These are phyloP conservation scores for Trichoderma asperellum DNA, from an alignment of 2,329 filamentous ascomycete species.

Conservation along the genomic window DNA sequence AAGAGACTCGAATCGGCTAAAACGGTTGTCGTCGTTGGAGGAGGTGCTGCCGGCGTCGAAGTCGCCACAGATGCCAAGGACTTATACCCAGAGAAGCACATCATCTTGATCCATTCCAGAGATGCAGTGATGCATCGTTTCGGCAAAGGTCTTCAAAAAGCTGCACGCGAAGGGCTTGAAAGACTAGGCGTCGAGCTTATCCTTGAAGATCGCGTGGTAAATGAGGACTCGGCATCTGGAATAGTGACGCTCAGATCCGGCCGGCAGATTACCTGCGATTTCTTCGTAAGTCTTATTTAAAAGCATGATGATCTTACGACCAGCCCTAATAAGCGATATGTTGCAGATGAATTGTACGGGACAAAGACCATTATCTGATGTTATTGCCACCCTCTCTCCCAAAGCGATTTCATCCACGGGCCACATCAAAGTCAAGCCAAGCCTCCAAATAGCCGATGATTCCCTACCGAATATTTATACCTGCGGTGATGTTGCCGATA, in stretches of 20 bases:
- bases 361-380: conserved; percentile 58
- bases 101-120: conserved; percentile 63
- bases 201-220: conserved; percentile 53
- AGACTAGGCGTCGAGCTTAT: conserved; percentile 54
- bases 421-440: conserved; percentile 58
- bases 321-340: background rate
- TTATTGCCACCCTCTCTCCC: conserved; percentile 51
- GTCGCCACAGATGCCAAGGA: conserved; percentile 63
- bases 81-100: conserved; percentile 57
- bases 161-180: conserved; percentile 48
- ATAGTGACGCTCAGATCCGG: conserved; percentile 52
- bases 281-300: conserved; percentile 46
- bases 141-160: conserved; percentile 47
- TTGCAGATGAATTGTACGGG: conserved; percentile 62
- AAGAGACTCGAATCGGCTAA: conserved; percentile 47
- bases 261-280: conserved; percentile 52
- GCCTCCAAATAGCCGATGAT: conserved; percentile 59
- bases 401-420: conserved; percentile 50
- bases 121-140: conserved; percentile 57
- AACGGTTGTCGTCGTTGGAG: conserved; percentile 57
- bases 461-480: conserved; percentile 59
- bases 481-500: conserved; percentile 66
- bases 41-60: conserved; percentile 65
- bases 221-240: conserved; percentile 43
- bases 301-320: background rate